Evolutionary conservation across 768 basidiomycete genomes (phyloP).

Genomic region (Boletus fagicola): DNA sequence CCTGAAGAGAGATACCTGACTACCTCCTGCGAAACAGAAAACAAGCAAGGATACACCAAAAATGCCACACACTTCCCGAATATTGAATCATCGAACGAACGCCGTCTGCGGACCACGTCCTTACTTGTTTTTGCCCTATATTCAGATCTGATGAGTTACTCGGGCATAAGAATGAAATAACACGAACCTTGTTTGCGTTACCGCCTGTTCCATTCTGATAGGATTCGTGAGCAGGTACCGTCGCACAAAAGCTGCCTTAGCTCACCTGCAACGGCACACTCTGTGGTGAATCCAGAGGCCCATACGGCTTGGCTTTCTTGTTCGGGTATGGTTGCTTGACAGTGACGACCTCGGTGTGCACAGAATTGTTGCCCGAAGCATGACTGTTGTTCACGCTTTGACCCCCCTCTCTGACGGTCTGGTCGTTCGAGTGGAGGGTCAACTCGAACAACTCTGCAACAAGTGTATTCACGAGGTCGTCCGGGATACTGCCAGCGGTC

Average conservation of each 20-base stretch:
- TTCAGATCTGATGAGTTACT: background rate
- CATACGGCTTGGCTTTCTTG: background rate
- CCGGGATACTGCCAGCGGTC: slow-evolving; percentile 21
- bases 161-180: background rate
- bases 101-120: background rate
- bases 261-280: background rate
- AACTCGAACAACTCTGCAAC: slow-evolving; percentile 36
- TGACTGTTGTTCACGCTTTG: slow-evolving; percentile 6
- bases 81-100: background rate
- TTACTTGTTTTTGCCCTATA: background rate
- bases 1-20: background rate
- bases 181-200: slow-evolving; percentile 2
- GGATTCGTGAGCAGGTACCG: background rate
- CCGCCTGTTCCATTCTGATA: background rate
- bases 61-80: too few relatives aligned
- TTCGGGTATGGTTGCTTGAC: background rate
- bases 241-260: background rate
- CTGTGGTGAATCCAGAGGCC: background rate
- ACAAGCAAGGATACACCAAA: background rate
- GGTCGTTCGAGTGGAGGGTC: slow-evolving; percentile 4
- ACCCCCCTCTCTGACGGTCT: background rate
- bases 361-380: background rate
- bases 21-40: background rate
- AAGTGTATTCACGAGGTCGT: slow-evolving; percentile 28
- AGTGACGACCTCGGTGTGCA: background rate